Conservation (phyloP, 371 early-diverging fungal species). For the Mortierella sp. region DNA sequence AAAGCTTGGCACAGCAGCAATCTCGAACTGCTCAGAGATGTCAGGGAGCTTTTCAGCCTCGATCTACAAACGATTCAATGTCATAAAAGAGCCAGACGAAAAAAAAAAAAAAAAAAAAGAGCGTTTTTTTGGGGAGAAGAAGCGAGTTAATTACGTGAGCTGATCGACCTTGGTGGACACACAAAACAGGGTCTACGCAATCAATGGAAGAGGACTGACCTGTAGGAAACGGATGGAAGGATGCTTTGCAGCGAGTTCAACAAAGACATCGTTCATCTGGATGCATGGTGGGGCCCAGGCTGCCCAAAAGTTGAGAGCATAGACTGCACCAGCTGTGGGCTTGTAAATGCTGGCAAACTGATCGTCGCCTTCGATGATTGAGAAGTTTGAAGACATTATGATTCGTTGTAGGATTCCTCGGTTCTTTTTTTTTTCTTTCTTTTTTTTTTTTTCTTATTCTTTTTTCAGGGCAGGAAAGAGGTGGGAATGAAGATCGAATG, state of each 20-base stretch:
- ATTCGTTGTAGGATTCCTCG: no score
- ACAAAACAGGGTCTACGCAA: background rate
- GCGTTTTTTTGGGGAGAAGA: background rate
- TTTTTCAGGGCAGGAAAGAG: background rate
- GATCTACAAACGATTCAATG: conserved; percentile 57
- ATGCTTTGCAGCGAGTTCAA: conserved; percentile 83
- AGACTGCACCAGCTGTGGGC: conserved; percentile 41
- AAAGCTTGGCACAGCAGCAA: conserved; percentile 93
- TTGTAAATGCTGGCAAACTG: conserved; percentile 54
- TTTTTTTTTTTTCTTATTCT: background rate
- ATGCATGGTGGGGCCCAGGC: conserved; percentile 89
- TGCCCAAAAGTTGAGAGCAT: conserved; percentile 90
- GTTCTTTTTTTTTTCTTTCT: conserved; percentile 1
- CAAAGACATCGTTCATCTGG: conserved; percentile 92
- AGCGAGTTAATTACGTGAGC: no score
- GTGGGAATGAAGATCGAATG: background rate
- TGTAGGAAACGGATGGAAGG: conserved; percentile 79
- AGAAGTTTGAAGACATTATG: conserved; percentile 36
- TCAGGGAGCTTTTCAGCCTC: conserved; percentile 95
- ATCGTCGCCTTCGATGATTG: conserved; percentile 49
- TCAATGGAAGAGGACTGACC: conserved; percentile 57
- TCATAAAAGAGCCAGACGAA: background rate
- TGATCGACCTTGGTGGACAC: background rate
- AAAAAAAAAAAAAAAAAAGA: background rate
- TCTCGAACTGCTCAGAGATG: conserved; percentile 86